Percentiles rank a stretch among this genome's conserved stretches.
These are phyloP conservation scores for Pyrenophora teres DNA, from an alignment of 2,329 filamentous ascomycete species.

Conservation along the genomic window DNA sequence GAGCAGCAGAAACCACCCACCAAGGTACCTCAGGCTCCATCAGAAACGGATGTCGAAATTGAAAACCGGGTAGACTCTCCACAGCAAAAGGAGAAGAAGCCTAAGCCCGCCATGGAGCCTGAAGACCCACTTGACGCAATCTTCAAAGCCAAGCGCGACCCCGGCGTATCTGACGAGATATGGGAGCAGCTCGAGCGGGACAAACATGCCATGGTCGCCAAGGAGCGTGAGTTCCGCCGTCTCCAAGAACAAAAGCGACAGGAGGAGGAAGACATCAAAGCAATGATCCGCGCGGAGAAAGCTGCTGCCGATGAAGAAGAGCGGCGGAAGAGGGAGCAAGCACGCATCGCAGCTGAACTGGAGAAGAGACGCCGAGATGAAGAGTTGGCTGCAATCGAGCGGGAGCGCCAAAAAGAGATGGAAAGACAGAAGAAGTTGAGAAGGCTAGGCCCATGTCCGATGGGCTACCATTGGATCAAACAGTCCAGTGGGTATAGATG, in stretches of 20 bases:
- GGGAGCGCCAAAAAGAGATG: slow-evolving; percentile 47
- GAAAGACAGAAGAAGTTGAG: slow-evolving; percentile 56
- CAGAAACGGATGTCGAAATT: neutral
- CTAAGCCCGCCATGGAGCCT: neutral
- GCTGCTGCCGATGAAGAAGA: slow-evolving; percentile 34
- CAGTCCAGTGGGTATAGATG: slow-evolving; percentile 65
- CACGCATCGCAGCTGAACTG: slow-evolving; percentile 24
- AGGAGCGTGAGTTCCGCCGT: slow-evolving; percentile 46
- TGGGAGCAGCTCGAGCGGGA: slow-evolving; percentile 66
- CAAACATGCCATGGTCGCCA: slow-evolving; percentile 37
- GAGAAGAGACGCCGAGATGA: slow-evolving; percentile 32
- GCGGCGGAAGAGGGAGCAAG: slow-evolving; percentile 24
- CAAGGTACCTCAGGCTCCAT: neutral
- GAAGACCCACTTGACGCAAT: slow-evolving; percentile 1
- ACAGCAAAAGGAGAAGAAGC: neutral
- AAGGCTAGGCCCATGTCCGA: slow-evolving; percentile 60
- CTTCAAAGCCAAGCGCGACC: slow-evolving; percentile 13
- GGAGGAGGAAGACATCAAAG: slow-evolving; percentile 14
- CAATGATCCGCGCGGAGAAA: slow-evolving; percentile 37
- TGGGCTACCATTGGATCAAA: slow-evolving; percentile 67
- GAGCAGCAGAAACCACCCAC: slow-evolving; percentile 7
- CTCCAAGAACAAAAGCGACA: slow-evolving; percentile 27
- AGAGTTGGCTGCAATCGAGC: slow-evolving; percentile 48
- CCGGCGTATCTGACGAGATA: slow-evolving; percentile 62
- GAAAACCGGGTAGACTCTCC: slow-evolving; percentile 10